Conservation (phyloP, 768 basidiomycete genomes). For the Mycena capillaripes region DNA sequence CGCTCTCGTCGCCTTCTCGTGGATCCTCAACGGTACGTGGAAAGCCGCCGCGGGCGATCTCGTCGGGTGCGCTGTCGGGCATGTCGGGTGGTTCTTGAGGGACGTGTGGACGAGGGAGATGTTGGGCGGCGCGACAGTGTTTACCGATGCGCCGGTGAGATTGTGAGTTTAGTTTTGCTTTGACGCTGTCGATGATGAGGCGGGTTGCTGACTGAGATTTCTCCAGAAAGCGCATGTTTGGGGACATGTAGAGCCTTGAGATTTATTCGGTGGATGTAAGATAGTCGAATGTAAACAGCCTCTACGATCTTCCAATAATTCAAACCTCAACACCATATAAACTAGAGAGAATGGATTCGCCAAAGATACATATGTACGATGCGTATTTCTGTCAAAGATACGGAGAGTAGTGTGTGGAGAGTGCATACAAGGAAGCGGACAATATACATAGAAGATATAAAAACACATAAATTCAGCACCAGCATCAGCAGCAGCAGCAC, state of each 20-base stretch:
- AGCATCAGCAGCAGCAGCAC: background rate
- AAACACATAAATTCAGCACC: slow-evolving; percentile 17
- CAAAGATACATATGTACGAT: too few relatives aligned
- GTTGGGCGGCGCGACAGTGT: slow-evolving; percentile 78
- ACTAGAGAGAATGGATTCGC: too few relatives aligned
- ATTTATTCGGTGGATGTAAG: slow-evolving; percentile 9
- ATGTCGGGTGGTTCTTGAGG: slow-evolving; percentile 86
- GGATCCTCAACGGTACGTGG: slow-evolving; percentile 88
- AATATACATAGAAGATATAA: slow-evolving; percentile 35
- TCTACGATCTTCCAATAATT: too few relatives aligned
- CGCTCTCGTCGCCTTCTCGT: slow-evolving; percentile 90
- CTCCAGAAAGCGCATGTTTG: slow-evolving; percentile 75
- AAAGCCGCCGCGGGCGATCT: slow-evolving; percentile 86
- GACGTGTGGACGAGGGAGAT: slow-evolving; percentile 94
- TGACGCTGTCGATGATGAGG: too few relatives aligned
- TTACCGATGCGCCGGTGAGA: slow-evolving; percentile 78
- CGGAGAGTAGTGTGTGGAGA: too few relatives aligned
- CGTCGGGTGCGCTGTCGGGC: slow-evolving; percentile 89
- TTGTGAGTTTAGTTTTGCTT: slow-evolving; percentile 64
- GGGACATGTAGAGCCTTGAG: slow-evolving; percentile 54
- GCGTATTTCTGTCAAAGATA: too few relatives aligned
- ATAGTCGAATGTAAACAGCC: slow-evolving; percentile 11
- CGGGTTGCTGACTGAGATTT: slow-evolving; percentile 16
- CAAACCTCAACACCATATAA: too few relatives aligned
- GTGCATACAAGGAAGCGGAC: slow-evolving; percentile 9